phyloP scores from a whole-genome alignment of 78 protist species.

The Dictyostelium intermedium region DNA sequence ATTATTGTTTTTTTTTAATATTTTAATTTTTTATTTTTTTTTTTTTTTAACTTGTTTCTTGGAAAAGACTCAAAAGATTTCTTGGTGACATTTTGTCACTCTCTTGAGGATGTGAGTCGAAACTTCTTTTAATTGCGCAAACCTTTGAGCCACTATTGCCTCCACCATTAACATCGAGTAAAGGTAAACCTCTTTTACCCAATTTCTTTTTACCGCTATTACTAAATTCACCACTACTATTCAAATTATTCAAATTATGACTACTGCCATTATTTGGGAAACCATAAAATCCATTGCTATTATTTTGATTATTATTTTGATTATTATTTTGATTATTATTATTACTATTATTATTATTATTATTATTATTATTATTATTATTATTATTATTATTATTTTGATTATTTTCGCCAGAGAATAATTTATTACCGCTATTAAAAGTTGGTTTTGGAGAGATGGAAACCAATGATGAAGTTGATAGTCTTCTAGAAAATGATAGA shows the following conservation, averaged over 20 bases:
- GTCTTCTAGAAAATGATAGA: not conserved
- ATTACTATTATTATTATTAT: not conserved
- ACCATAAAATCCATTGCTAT: not conserved
- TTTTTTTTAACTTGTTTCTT: not conserved
- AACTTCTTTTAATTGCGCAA: slow-evolving; percentile 7
- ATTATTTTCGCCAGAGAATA: not conserved
- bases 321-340: too few species aligned
- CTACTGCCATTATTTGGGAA: not conserved
- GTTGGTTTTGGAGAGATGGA: not conserved
- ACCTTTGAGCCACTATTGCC: not conserved
- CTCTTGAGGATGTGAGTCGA: slow-evolving; percentile 31
- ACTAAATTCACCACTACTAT: not conserved
- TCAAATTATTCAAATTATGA: not conserved
- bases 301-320: too few species aligned
- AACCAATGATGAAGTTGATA: not conserved
- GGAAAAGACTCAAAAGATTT: slow-evolving; percentile 57
- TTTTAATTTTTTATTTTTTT: not conserved
- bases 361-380: not conserved
- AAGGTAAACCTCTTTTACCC: slow-evolving; percentile 18
- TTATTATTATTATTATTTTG: not conserved
- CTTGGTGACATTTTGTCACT: slow-evolving; percentile 47
- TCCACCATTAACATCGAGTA: not conserved
- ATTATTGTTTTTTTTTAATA: not conserved
- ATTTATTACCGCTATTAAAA: not conserved
- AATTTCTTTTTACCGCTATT: slow-evolving; percentile 8